These are phyloP conservation scores for Cyberlindnera mrakii DNA, from an alignment of 805 yeast species.

Conservation along the genomic window DNA sequence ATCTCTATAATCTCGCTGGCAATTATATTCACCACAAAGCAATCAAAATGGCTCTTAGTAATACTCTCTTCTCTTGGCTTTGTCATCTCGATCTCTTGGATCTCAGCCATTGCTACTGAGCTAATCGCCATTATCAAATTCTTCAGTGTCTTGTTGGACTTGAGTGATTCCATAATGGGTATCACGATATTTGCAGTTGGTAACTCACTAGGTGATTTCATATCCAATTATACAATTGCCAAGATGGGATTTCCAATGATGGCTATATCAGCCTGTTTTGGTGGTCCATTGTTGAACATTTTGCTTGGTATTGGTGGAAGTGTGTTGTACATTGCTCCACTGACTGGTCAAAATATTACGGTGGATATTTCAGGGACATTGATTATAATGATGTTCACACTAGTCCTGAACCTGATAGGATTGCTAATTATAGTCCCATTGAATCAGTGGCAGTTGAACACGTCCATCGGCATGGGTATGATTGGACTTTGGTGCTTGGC, in stretches of 20 bases:
- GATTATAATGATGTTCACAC: constrained; percentile 32
- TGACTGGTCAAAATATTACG: constrained; percentile 18
- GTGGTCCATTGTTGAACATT: constrained; percentile 80
- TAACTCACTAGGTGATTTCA: constrained; percentile 85
- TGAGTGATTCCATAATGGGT: constrained; percentile 81
- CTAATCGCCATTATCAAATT: constrained; percentile 63
- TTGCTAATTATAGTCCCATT: constrained; percentile 37
- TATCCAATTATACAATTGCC: constrained; percentile 79
- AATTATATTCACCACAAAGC: no score
- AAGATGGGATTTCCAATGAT: constrained; percentile 81
- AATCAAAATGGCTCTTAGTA: not conserved
- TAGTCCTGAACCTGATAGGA: constrained; percentile 33
- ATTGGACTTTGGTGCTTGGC: constrained; percentile 22
- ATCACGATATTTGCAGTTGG: constrained; percentile 90
- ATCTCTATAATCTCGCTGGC: constrained; percentile 2
- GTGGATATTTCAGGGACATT: constrained; percentile 36
- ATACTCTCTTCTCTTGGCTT: constrained; percentile 51
- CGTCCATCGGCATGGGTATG: constrained; percentile 32
- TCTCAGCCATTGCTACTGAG: constrained; percentile 39
- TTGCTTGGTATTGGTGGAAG: constrained; percentile 77
- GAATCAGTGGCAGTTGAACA: constrained; percentile 40
- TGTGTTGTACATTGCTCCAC: constrained; percentile 42
- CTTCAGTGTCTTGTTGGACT: constrained; percentile 48
- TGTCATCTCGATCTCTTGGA: constrained; percentile 61
- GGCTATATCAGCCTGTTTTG: constrained; percentile 94